These are phyloP conservation scores for Pythium pyrilobum DNA, from an alignment of 352 stramenopile species.

Conservation along the genomic window DNA sequence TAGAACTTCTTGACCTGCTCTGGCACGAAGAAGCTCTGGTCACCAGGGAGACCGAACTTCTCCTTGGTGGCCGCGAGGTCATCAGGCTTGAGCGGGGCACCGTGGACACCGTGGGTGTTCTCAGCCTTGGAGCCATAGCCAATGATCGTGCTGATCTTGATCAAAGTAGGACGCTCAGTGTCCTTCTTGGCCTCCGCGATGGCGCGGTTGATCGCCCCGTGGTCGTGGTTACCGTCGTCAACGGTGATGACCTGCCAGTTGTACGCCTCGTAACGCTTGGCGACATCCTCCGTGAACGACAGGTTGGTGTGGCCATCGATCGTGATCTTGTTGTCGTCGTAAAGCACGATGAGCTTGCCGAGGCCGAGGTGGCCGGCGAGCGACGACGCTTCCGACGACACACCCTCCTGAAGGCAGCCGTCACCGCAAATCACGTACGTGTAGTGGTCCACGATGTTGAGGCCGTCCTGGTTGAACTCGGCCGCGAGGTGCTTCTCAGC, in stretches of 20 bases:
- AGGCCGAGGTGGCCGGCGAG: conserved; percentile 97
- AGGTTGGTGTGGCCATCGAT: conserved; percentile 97
- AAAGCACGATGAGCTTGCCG: conserved; percentile 98
- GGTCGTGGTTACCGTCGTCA: conserved; percentile 92
- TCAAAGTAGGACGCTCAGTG: conserved; percentile 97
- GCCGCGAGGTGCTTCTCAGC: conserved; percentile 97
- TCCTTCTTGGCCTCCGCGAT: conserved; percentile 92
- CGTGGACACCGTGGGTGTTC: conserved; percentile 94
- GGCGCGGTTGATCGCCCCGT: conserved; percentile 91
- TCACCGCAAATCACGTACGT: conserved; percentile 99
- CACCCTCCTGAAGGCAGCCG: conserved; percentile 98
- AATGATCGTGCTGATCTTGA: conserved; percentile 97
- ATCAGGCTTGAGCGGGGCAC: conserved; percentile 92
- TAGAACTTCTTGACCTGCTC: conserved; percentile 94
- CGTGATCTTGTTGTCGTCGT: conserved; percentile 99
- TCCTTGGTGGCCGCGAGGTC: conserved; percentile 90
- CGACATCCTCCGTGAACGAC: conserved; percentile 98
- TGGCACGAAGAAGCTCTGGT: conserved; percentile 91
- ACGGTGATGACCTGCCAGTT: conserved; percentile 96
- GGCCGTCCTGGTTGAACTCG: conserved; percentile 95
- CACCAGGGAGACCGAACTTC: conserved; percentile 90
- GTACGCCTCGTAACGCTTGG: conserved; percentile 98
- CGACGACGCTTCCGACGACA: conserved; percentile 94
- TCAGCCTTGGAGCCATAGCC: conserved; percentile 93
- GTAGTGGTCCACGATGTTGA: conserved; percentile 96